Conservation (phyloP, 768 basidiomycete genomes). For the Phylloporus sp. region DNA sequence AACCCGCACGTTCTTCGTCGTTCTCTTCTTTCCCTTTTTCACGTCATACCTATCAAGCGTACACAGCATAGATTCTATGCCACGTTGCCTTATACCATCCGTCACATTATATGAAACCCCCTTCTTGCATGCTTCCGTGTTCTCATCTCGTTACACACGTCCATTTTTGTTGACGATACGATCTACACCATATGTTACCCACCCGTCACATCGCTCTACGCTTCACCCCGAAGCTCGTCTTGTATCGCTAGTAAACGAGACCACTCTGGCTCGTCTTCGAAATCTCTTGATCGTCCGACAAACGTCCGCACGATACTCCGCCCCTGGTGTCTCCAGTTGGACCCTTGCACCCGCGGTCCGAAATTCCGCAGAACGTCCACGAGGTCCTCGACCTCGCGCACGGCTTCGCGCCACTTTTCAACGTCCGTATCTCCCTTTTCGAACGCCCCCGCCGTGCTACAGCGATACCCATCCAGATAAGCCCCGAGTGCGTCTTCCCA, state of each 20-base stretch:
- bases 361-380: slow-evolving; percentile 81
- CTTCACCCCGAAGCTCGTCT: slow-evolving; percentile 21
- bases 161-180: neutral
- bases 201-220: slow-evolving; percentile 8
- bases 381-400: slow-evolving; percentile 74
- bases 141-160: slow-evolving; percentile 4
- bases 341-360: slow-evolving; percentile 58
- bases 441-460: slow-evolving; percentile 53
- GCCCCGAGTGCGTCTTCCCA: slow-evolving; percentile 80
- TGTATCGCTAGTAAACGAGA: slow-evolving; percentile 55
- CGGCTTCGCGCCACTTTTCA: slow-evolving; percentile 68
- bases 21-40: neutral
- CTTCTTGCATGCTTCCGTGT: slow-evolving; percentile 12
- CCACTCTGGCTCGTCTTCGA: slow-evolving; percentile 90
- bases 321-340: slow-evolving; percentile 82
- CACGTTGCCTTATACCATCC: slow-evolving; percentile 2
- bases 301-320: slow-evolving; percentile 86
- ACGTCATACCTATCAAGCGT: neutral
- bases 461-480: slow-evolving; percentile 81
- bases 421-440: slow-evolving; percentile 66
- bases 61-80: slow-evolving; percentile 2
- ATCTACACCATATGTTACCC: slow-evolving; percentile 15
- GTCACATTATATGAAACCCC: slow-evolving; percentile 21
- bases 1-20: slow-evolving; percentile 7
- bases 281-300: slow-evolving; percentile 79